Evolutionary conservation across 2,329 filamentous ascomycete genomes (phyloP).

Genomic region (Fusarium kyushuense): DNA sequence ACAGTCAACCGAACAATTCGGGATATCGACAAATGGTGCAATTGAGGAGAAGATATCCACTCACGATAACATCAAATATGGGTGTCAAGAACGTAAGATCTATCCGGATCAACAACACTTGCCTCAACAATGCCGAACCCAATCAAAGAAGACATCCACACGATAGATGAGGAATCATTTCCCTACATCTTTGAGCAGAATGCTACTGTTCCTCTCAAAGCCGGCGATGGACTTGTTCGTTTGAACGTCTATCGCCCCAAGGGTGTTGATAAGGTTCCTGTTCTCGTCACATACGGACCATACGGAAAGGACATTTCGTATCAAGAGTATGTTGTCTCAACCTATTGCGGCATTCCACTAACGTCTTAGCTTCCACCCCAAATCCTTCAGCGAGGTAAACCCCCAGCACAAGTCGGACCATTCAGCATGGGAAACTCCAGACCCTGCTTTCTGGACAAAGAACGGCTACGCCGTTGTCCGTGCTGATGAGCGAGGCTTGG

Average conservation of each 20-base stretch:
- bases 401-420: slow-evolving; percentile 65
- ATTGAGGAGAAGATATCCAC: slow-evolving; percentile 2
- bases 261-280: slow-evolving; percentile 56
- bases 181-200: slow-evolving; percentile 37
- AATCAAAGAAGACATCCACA: slow-evolving; percentile 46
- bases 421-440: slow-evolving; percentile 70
- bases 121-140: slow-evolving; percentile 46
- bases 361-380: slow-evolving; percentile 52
- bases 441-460: slow-evolving; percentile 67
- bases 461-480: slow-evolving; percentile 68
- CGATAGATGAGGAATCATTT: slow-evolving; percentile 43
- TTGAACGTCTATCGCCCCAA: slow-evolving; percentile 22
- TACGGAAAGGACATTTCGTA: slow-evolving; percentile 81
- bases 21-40: not conserved
- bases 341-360: accelerated
- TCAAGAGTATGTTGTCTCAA: slow-evolving; percentile 54
- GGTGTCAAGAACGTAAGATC: not conserved
- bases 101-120: too few species aligned
- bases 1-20: slow-evolving; percentile 6
- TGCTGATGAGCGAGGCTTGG: slow-evolving; percentile 62
- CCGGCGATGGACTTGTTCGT: slow-evolving; percentile 4
- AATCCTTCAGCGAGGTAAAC: slow-evolving; percentile 63
- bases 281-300: slow-evolving; percentile 77
- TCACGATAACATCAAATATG: slow-evolving; percentile 3
- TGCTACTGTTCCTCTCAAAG: slow-evolving; percentile 26